Percentiles rank a stretch among this genome's conserved stretches.
Evolutionary conservation across 805 yeast genomes (phyloP).

Genomic region (Wickerhamiella cacticola): DNA sequence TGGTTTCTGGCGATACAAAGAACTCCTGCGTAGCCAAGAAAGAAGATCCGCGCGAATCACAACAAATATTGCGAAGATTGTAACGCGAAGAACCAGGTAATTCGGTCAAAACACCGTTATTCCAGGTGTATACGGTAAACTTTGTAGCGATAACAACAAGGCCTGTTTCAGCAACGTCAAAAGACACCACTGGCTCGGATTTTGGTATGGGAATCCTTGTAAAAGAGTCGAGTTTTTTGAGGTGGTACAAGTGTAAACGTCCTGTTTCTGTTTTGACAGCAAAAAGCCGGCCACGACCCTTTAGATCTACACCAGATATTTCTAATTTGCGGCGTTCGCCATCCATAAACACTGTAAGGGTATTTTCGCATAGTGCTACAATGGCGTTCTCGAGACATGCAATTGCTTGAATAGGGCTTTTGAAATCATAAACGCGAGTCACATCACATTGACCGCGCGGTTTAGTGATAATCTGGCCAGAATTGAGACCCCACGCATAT

Average conservation of each 20-base stretch:
- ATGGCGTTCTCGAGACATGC: slow-evolving; percentile 16
- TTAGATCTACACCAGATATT: slow-evolving; percentile 9
- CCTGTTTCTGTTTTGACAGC: slow-evolving; percentile 15
- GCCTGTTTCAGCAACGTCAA: slow-evolving; percentile 20
- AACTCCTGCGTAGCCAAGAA: slow-evolving; percentile 16
- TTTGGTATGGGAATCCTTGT: slow-evolving; percentile 1
- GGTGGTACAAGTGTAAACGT: slow-evolving; percentile 11
- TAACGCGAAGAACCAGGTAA: slow-evolving; percentile 14
- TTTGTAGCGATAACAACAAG: slow-evolving; percentile 18
- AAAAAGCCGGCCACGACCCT: slow-evolving; percentile 16
- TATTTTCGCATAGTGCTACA: slow-evolving; percentile 16
- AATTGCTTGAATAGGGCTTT: slow-evolving; percentile 14
- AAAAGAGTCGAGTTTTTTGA: background rate
- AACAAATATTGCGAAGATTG: slow-evolving; percentile 12
- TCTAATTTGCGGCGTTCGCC: slow-evolving; percentile 7
- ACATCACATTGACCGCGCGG: slow-evolving; percentile 2
- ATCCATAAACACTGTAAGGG: slow-evolving; percentile 4
- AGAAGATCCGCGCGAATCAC: slow-evolving; percentile 16
- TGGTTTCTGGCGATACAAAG: background rate
- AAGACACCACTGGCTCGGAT: slow-evolving; percentile 12
- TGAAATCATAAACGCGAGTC: background rate
- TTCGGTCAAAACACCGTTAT: slow-evolving; percentile 14
- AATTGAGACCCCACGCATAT: slow-evolving; percentile 23
- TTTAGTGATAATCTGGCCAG: slow-evolving; percentile 20
- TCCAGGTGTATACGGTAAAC: slow-evolving; percentile 16